phyloP scores from a whole-genome alignment of 2,329 filamentous ascomycete species.

The Zymoseptoria pseudotritici region DNA sequence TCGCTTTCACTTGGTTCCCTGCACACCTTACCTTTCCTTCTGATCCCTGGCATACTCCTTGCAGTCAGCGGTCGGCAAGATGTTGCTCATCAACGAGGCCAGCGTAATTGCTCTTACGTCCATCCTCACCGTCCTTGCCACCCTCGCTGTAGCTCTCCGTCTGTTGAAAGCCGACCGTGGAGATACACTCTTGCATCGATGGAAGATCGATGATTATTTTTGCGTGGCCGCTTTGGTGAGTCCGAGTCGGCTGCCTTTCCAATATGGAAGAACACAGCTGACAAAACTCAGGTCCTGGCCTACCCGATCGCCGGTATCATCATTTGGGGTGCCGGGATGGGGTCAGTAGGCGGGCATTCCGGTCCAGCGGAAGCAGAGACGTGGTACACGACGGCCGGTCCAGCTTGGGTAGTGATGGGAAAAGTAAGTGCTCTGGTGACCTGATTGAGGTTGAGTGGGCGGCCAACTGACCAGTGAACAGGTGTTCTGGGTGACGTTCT shows the following conservation, averaged over 20 bases:
- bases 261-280: neutral
- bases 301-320: constrained; percentile 7
- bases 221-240: constrained; percentile 8
- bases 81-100: constrained; percentile 8
- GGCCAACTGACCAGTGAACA: neutral
- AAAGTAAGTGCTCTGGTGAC: neutral
- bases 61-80: neutral
- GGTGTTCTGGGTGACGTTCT: constrained; percentile 10
- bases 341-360: constrained; percentile 7
- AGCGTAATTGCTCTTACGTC: constrained; percentile 7
- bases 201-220: constrained; percentile 9
- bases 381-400: constrained; percentile 9
- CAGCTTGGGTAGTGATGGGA: constrained; percentile 7
- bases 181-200: constrained; percentile 4
- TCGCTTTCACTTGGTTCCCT: neutral
- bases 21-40: neutral
- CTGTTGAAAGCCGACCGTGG: constrained; percentile 5
- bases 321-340: constrained; percentile 5
- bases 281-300: constrained; percentile 1
- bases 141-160: constrained; percentile 4
- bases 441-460: neutral
- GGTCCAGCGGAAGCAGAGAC: constrained; percentile 9
- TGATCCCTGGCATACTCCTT: neutral
- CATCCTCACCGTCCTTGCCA: constrained; percentile 8
- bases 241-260: neutral